Evolutionary conservation across 768 basidiomycete genomes (phyloP), one percentile per base, ranked within the genome.

Genomic region (Artomyces pyxidatus): DNA sequence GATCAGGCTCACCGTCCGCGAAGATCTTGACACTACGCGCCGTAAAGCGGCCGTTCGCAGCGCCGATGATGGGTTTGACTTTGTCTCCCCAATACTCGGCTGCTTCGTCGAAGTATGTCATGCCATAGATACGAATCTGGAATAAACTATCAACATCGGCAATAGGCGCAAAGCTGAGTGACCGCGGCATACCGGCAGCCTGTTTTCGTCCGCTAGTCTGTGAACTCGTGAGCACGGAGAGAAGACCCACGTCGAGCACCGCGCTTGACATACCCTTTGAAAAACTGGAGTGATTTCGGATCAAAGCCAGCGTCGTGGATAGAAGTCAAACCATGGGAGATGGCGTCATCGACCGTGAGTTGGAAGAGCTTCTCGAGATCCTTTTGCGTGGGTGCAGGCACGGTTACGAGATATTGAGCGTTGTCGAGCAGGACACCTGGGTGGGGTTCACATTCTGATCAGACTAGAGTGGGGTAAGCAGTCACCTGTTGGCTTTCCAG

Each of bases 221-320:
- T 49, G 40, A 17, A 35, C 4, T 14, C 32, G 17, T 35, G 32
- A 6, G 32, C 12, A 8, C n/a, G 45, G 37, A 27, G 42, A 37
- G 26, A 45, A 27, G 30, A 25, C 30, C 44, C 42, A 42, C 38
- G 37, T 47, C 25, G 25, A 22, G 56, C 40, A 50, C 37, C 32
- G 32, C 37, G 45, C 19, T 27, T 28, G 25, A 37, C 63, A 46
- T 51, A 90, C 87, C 73, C 71, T 58, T 73, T 74, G 68, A 87
- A 90, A 61, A 94, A 88, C 2, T 73, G 73, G 38, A 91, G 69
- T n/a, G 85, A 85, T 11, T 64, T 65, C 17, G 84, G 81, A 50
- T 77, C 69, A 38, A 88, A 70, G 14, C 81, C 85, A 11, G 93
- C 93, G 63, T 96, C 93, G 60, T 94, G 91, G 32, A 96, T 78